Evolutionary conservation across 352 stramenopile genomes (phyloP), one percentile per base, ranked within the genome.

Genomic region (Pythium sukuiense): DNA sequence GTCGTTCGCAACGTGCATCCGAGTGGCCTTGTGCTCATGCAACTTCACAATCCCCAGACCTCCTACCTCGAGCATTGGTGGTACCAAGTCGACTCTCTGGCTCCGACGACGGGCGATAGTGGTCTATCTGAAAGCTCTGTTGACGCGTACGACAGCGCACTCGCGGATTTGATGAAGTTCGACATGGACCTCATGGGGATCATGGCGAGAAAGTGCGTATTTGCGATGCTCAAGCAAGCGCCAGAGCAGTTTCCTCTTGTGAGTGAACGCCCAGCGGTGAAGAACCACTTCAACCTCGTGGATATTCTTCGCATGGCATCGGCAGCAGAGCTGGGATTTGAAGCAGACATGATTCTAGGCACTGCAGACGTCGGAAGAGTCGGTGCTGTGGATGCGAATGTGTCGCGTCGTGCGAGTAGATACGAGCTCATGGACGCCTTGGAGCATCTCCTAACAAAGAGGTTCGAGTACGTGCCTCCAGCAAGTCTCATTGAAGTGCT

Each of bases 11-110:
- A 83, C 4, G 68, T 91, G 5, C 76, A 81, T 61, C 77, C 83
- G 13, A 77, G 65, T 6, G 76, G 76, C 14, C 85, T 88, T 64
- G 76, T 89, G 6, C 59, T 93, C 24, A 72, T 93, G 64, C 81
- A 93, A 50, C 55, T 93, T 2, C 32, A 72, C 24, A 91, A 93
- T 49, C 79, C 81, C 2, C 50, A 55, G 24, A 81, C 76, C 11
- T 75, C 79, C 1, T 52, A 61, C 26, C 69, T 84, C 16, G 81
- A 93, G 53, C 75, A 84, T 37, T 93, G 82, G 81, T 93, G 85
- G 85, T 89, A 84, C 35, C 76, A 79, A 60, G 82, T 91, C 13
- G 79, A 91, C 18, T 79, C 62, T 32, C 52, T 91, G 20, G 72
- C 69, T 30, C 63, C 57, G 13, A 24, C 52, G 50, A 29, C 64